phyloP scores from a whole-genome alignment of 192 early-diverging fungal species.

The Rhizophagus clarus region DNA sequence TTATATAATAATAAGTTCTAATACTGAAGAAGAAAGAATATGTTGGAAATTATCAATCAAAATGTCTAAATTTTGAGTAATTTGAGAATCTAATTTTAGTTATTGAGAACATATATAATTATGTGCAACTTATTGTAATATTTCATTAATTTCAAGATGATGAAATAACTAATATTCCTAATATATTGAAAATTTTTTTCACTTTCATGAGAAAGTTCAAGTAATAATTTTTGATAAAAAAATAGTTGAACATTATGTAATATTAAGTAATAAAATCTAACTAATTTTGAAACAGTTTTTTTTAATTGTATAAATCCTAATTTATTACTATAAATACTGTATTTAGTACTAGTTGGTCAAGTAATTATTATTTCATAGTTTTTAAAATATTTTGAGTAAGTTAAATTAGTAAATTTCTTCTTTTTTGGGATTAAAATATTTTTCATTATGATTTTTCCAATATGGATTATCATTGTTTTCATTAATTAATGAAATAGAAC shows the following conservation, averaged over 20 bases:
- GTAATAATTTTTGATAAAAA: slow-evolving; percentile 11
- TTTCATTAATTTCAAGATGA: neutral
- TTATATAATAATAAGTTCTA: too few species aligned
- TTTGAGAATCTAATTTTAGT: neutral
- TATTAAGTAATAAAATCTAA: neutral
- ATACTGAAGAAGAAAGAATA: too few species aligned
- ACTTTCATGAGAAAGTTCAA: neutral
- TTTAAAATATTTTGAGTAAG: neutral
- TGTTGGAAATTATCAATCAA: too few species aligned
- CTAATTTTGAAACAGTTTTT: neutral
- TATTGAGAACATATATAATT: neutral
- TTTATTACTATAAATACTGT: neutral
- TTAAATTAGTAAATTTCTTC: neutral
- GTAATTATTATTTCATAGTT: neutral
- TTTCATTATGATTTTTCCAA: neutral
- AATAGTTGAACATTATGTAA: neutral
- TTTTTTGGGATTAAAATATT: neutral
- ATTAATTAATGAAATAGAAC: neutral
- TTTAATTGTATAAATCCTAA: neutral
- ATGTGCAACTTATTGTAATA: neutral
- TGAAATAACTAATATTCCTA: neutral
- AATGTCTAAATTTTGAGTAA: too few species aligned
- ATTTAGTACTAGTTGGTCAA: neutral
- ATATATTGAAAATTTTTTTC: neutral
- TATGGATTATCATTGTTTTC: neutral